Percentiles rank a stretch among this genome's conserved stretches.
Conservation (phyloP, 805 yeast species). For the Nematodospora valgi region DNA sequence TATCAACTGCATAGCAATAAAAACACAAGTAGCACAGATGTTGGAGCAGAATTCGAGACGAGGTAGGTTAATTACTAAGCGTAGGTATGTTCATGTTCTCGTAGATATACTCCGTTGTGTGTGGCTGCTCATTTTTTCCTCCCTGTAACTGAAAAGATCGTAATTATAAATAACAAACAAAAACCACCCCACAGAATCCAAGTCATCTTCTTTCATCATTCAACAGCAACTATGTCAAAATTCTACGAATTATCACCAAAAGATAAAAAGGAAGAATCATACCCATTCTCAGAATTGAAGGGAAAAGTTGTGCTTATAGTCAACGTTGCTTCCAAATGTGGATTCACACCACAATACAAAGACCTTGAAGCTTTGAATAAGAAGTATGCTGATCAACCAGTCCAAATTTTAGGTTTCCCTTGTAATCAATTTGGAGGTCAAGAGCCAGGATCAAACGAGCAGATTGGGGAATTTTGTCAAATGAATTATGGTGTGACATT, state of each 20-base stretch:
- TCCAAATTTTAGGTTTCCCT: conserved; percentile 42
- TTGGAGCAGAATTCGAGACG: too few relatives aligned
- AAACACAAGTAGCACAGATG: too few relatives aligned
- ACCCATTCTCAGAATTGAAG: conserved; percentile 34
- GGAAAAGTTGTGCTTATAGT: conserved; percentile 48
- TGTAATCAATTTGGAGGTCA: conserved; percentile 43
- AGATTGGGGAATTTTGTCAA: conserved; percentile 69
- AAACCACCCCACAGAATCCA: too few relatives aligned
- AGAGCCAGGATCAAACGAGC: conserved; percentile 46
- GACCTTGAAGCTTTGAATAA: conserved; percentile 41
- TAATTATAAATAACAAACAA: too few relatives aligned
- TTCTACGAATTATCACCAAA: conserved; percentile 41
- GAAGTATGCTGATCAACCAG: conserved; percentile 33
- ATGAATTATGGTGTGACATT: conserved; percentile 86
- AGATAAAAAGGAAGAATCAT: conserved; percentile 37
- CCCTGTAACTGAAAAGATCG: too few relatives aligned
- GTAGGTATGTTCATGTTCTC: too few relatives aligned
- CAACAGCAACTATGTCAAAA: conserved; percentile 16
- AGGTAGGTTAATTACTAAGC: too few relatives aligned
- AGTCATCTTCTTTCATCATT: neutral
- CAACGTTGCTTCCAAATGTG: conserved; percentile 44
- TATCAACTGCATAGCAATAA: too few relatives aligned
- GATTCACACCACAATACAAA: conserved; percentile 42
- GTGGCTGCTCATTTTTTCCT: too few relatives aligned
- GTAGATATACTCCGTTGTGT: too few relatives aligned